Evolutionary conservation across 73 alveolate genomes (phyloP).

Genomic region (Symbiodinium natans): DNA sequence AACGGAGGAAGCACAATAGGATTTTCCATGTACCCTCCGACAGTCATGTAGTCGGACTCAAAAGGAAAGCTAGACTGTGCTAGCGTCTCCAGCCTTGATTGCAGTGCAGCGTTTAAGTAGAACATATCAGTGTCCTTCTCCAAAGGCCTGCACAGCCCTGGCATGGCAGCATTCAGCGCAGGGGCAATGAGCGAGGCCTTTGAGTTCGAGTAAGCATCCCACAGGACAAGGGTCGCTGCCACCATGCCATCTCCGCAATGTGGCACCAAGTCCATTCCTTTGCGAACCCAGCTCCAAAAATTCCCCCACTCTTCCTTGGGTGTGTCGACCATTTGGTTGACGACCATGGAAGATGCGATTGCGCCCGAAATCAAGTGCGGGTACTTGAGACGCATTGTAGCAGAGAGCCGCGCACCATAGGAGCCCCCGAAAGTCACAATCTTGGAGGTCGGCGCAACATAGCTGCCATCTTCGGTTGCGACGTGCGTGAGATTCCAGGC

Average conservation of each 20-base stretch:
- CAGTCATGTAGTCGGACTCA: not conserved
- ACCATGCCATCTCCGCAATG: not conserved
- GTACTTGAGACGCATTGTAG: conserved; percentile 96
- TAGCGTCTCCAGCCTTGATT: not conserved
- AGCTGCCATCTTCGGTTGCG: not conserved
- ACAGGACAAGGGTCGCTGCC: not conserved
- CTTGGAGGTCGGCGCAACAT: conserved; percentile 13
- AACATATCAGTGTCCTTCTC: not conserved
- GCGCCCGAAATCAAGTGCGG: conserved; percentile 96
- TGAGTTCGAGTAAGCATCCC: not conserved
- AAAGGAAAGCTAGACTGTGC: not conserved
- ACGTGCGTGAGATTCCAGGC: not conserved
- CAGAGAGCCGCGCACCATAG: conserved; percentile 97
- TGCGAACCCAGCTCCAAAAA: not conserved
- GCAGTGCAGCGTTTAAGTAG: not conserved
- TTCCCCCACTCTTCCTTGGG: not conserved
- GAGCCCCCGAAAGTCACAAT: conserved; percentile 96
- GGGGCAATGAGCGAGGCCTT: not conserved
- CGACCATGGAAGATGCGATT: conserved; percentile 94
- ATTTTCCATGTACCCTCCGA: not conserved
- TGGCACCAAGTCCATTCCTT: not conserved
- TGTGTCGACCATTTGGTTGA: not conserved
- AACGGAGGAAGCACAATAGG: not conserved
- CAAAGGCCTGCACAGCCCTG: not conserved
- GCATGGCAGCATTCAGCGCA: not conserved